These are phyloP conservation scores for Neonothopanus nambi DNA, from an alignment of 1,284 basidiomycete species.

Conservation along the genomic window DNA sequence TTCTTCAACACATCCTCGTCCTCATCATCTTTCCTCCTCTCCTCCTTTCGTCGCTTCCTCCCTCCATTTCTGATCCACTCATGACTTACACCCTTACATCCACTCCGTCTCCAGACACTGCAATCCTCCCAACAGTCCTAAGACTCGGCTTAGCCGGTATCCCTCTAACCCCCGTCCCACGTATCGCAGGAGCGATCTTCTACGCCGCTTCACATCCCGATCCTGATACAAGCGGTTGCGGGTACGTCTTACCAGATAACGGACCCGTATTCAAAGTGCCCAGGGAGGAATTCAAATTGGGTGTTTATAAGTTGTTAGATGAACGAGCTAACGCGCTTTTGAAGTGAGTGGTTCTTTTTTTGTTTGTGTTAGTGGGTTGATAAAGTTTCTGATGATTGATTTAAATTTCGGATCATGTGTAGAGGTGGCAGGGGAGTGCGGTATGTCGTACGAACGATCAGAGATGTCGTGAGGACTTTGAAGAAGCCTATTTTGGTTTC, in stretches of 20 bases:
- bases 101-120: conserved; percentile 38
- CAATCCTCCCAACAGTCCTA: conserved; percentile 39
- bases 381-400: not conserved
- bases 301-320: conserved; percentile 53
- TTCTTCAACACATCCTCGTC: not conserved
- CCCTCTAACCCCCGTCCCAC: conserved; percentile 48
- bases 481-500: conserved; percentile 21
- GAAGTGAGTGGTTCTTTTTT: conserved; percentile 29
- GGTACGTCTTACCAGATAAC: conserved; percentile 50
- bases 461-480: conserved; percentile 22
- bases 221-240: conserved; percentile 42
- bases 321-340: conserved; percentile 38
- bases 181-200: conserved; percentile 53
- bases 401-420: too few relatives aligned
- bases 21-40: not conserved
- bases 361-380: not conserved
- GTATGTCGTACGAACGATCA: conserved; percentile 20
- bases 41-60: not conserved
- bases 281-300: conserved; percentile 46
- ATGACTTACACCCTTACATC: conserved; percentile 5
- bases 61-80: not conserved
- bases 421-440: conserved; percentile 17
- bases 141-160: conserved; percentile 51
- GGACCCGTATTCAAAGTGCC: conserved; percentile 48
- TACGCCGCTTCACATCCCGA: conserved; percentile 52